phyloP scores from a whole-genome alignment of 1,284 basidiomycete genomes.

The Sporisorium sorghi region DNA sequence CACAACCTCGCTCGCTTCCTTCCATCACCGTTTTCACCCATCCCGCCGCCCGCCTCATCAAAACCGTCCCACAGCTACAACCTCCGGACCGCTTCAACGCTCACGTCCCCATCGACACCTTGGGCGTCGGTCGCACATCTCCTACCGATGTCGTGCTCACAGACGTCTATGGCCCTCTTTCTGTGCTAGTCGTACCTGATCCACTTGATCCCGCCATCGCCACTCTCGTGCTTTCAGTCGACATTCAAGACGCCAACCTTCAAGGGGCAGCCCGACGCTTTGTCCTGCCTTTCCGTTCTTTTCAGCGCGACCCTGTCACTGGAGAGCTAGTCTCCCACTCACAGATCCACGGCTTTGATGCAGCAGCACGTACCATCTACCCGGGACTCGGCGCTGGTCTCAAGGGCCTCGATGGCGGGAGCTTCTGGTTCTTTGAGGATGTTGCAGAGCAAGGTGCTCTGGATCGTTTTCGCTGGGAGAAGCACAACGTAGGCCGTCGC shows the following conservation, averaged over 20 bases:
- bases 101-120: conserved; percentile 30
- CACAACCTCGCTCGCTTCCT: conserved; percentile 21
- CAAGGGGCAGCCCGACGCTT: conserved; percentile 39
- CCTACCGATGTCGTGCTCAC: conserved; percentile 32
- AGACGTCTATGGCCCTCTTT: conserved; percentile 44
- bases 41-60: conserved; percentile 48
- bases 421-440: conserved; percentile 59
- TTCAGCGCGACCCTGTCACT: conserved; percentile 26
- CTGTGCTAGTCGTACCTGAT: conserved; percentile 41
- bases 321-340: conserved; percentile 21
- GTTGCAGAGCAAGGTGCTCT: conserved; percentile 47
- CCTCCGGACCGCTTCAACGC: conserved; percentile 39
- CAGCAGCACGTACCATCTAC: conserved; percentile 34
- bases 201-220: conserved; percentile 43
- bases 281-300: conserved; percentile 52
- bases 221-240: conserved; percentile 45
- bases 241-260: conserved; percentile 21
- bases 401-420: conserved; percentile 49
- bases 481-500: conserved; percentile 32
- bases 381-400: conserved; percentile 46
- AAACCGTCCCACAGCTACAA: conserved; percentile 38
- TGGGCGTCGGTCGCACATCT: conserved; percentile 28
- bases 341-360: conserved; percentile 35
- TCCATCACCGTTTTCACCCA: conserved; percentile 46
- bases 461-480: conserved; percentile 39